A percentile compares a stretch with the other conserved stretches of the same genome.
Conservation (phyloP, 441 rosid species). For the Daphne laureola region DNA sequence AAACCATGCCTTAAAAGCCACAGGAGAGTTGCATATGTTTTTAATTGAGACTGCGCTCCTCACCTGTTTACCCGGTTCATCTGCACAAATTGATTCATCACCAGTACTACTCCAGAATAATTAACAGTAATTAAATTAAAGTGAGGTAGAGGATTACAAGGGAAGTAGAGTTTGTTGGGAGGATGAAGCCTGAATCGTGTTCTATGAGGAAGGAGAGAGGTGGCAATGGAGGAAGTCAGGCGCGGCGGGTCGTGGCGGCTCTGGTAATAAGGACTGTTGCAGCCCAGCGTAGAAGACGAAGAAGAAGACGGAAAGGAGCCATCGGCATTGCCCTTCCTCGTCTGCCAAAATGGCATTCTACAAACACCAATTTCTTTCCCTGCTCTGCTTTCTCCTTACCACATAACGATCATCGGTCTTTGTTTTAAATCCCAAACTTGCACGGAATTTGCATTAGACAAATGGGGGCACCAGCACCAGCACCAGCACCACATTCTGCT, state of each 20-base stretch:
- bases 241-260: slow-evolving; percentile 26
- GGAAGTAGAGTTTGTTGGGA: slow-evolving; percentile 57
- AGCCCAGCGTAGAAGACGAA: slow-evolving; percentile 25
- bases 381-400: slow-evolving; percentile 28
- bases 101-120: no score
- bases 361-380: slow-evolving; percentile 29
- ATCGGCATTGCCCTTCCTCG: slow-evolving; percentile 20
- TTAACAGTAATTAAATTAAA: slow-evolving; percentile 3
- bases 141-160: slow-evolving; percentile 25
- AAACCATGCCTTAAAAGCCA: slow-evolving; percentile 40
- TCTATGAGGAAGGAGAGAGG: slow-evolving; percentile 56
- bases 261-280: slow-evolving; percentile 23
- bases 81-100: slow-evolving; percentile 25
- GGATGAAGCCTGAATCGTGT: slow-evolving; percentile 67
- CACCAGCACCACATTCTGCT: no score
- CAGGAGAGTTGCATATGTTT: slow-evolving; percentile 34
- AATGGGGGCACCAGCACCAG: no score
- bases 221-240: slow-evolving; percentile 47
- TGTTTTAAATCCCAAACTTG: neutral
- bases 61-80: slow-evolving; percentile 40
- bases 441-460: no score
- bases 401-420: slow-evolving; percentile 19
- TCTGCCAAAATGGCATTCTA: slow-evolving; percentile 59
- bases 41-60: slow-evolving; percentile 35
- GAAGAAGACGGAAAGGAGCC: slow-evolving; percentile 16